phyloP scores from a whole-genome alignment of 176 grass and related monocot genomes.

The Rhipidocladum racemiflorum region DNA sequence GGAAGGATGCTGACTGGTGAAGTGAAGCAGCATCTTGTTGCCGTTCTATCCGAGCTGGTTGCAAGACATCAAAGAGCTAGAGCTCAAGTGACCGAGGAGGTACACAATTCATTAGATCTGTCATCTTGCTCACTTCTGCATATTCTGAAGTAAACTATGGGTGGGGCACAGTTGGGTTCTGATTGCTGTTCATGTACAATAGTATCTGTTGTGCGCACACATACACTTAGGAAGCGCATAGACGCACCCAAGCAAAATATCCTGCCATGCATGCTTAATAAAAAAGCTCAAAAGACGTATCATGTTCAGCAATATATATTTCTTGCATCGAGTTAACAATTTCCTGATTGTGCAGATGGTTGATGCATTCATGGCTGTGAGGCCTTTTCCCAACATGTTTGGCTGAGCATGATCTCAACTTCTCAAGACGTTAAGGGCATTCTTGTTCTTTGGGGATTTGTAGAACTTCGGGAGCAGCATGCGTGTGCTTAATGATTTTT shows the following conservation, averaged over 20 bases:
- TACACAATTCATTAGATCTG: conserved; percentile 14
- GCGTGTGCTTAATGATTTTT: neutral
- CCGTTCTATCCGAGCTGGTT: conserved; percentile 65
- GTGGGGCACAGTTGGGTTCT: neutral
- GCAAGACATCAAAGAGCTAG: conserved; percentile 70
- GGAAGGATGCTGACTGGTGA: conserved; percentile 85
- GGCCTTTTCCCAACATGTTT: conserved; percentile 87
- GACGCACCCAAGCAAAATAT: neutral
- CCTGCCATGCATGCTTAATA: neutral
- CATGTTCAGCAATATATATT: neutral
- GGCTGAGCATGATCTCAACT: conserved; percentile 6
- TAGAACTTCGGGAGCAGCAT: neutral
- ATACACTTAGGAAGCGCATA: neutral
- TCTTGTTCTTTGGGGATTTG: neutral
- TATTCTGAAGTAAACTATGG: neutral
- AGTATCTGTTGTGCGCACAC: neutral
- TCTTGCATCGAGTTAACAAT: neutral
- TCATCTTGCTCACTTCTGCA: neutral
- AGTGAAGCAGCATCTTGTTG: conserved; percentile 58
- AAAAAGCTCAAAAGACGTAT: neutral
- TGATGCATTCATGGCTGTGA: conserved; percentile 74
- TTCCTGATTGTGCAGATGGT: conserved; percentile 62
- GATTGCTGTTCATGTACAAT: neutral
- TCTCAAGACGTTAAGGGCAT: neutral
- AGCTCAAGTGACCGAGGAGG: conserved; percentile 70